Evolutionary conservation across 2,329 filamentous ascomycete species (phyloP).

Genomic region (Pseudogymnoascus sp.): DNA sequence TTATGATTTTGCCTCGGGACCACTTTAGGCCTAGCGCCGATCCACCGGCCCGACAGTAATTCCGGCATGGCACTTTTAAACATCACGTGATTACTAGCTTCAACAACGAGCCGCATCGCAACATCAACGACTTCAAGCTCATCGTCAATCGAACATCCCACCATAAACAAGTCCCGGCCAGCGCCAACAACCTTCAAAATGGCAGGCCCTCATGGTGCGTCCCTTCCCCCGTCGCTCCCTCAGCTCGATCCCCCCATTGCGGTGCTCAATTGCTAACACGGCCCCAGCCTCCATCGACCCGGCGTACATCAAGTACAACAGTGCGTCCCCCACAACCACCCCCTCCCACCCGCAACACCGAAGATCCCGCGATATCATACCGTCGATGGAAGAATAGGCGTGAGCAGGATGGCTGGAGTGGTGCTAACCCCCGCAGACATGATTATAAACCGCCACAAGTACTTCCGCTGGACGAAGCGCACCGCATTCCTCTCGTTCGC

Average conservation of each 20-base stretch:
- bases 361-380: neutral
- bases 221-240: neutral
- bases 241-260: neutral
- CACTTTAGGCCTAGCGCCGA: neutral
- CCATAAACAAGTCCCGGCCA: constrained; percentile 9
- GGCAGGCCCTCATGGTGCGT: constrained; percentile 42
- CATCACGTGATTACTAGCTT: neutral
- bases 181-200: constrained; percentile 29
- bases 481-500: constrained; percentile 73
- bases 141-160: constrained; percentile 2
- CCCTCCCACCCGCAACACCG: neutral
- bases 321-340: constrained; percentile 29
- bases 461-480: constrained; percentile 86
- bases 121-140: constrained; percentile 12
- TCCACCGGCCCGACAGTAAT: neutral
- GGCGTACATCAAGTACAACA: constrained; percentile 45
- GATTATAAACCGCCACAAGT: constrained; percentile 77
- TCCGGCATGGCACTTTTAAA: neutral
- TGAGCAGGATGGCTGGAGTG: constrained; percentile 8
- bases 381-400: constrained; percentile 5
- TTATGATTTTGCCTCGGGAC: neutral
- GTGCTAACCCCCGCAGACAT: constrained; percentile 51
- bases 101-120: constrained; percentile 9
- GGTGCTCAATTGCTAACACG: constrained; percentile 8
- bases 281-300: constrained; percentile 36